A percentile compares a stretch with the other conserved stretches of the same genome.
These are phyloP conservation scores for Hymenoscyphus infarciens DNA, from an alignment of 2,329 filamentous ascomycete species.

Conservation along the genomic window DNA sequence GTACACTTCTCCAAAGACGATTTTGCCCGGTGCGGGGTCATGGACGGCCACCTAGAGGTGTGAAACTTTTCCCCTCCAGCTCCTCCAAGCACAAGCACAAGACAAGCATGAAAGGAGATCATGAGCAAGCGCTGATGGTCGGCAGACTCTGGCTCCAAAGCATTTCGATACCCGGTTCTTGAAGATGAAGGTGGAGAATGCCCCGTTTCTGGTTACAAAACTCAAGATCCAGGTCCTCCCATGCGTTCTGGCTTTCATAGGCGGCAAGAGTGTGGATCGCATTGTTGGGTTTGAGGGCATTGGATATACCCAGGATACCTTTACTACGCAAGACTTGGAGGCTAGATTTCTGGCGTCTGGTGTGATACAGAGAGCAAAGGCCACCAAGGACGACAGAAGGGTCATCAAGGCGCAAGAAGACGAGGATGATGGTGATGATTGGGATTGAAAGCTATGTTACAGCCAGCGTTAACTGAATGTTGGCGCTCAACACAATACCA, in stretches of 20 bases:
- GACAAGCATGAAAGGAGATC: background rate
- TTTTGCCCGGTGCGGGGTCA: slow-evolving; percentile 40
- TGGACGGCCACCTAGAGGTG: slow-evolving; percentile 40
- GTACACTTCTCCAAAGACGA: slow-evolving; percentile 42
- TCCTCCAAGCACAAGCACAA: too few relatives aligned
- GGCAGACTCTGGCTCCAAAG: slow-evolving; percentile 47
- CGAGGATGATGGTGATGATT: slow-evolving; percentile 49
- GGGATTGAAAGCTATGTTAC: slow-evolving; percentile 37
- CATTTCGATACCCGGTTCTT: slow-evolving; percentile 57
- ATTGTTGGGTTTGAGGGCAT: slow-evolving; percentile 58
- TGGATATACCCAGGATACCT: slow-evolving; percentile 48
- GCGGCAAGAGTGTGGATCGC: slow-evolving; percentile 52
- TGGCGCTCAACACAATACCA: background rate
- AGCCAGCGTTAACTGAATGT: background rate
- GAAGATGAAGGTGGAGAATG: slow-evolving; percentile 57
- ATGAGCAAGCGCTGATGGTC: slow-evolving; percentile 3
- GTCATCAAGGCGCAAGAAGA: slow-evolving; percentile 38
- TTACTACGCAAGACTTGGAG: slow-evolving; percentile 53
- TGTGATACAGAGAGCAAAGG: slow-evolving; percentile 50
- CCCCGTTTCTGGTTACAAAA: slow-evolving; percentile 55
- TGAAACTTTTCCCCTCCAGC: background rate
- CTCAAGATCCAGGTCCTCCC: slow-evolving; percentile 55
- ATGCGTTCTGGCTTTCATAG: slow-evolving; percentile 54
- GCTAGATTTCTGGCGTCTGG: slow-evolving; percentile 47
- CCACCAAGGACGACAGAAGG: slow-evolving; percentile 43